Conservation (phyloP, 345 rosid genomes). For the Tarenaya hassleriana region DNA sequence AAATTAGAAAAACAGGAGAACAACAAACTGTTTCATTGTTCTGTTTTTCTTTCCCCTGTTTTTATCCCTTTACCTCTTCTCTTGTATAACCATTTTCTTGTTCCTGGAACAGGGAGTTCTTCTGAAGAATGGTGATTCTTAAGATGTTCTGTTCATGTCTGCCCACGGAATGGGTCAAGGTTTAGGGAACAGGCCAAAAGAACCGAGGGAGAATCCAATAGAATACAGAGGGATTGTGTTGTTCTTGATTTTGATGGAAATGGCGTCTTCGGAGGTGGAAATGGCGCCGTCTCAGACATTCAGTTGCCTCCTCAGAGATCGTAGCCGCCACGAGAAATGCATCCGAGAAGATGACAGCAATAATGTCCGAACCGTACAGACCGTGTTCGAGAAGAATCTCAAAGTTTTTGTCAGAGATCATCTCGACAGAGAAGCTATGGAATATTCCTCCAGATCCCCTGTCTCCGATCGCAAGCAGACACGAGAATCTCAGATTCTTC, state of each 20-base stretch:
- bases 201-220: conserved; percentile 18
- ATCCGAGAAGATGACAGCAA: conserved; percentile 30
- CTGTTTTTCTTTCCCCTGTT: conserved; percentile 20
- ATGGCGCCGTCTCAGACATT: conserved; percentile 51
- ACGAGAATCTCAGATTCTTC: conserved; percentile 15
- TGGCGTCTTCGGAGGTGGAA: conserved; percentile 75
- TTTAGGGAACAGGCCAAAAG: conserved; percentile 10
- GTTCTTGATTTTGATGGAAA: conserved; percentile 21
- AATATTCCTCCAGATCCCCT: conserved; percentile 22
- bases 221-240: conserved; percentile 14
- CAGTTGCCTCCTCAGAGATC: conserved; percentile 50
- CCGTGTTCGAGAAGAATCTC: conserved; percentile 53
- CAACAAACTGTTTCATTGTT: conserved; percentile 9
- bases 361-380: conserved; percentile 32
- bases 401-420: conserved; percentile 57
- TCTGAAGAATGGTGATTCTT: conserved; percentile 10
- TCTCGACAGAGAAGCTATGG: conserved; percentile 25
- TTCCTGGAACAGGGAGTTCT: neutral
- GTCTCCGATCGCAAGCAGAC: conserved; percentile 37
- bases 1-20: conserved; percentile 12
- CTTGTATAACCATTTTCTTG: neutral
- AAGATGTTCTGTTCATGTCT: conserved; percentile 2
- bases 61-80: conserved; percentile 8
- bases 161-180: conserved; percentile 2
- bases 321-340: conserved; percentile 38